Evolutionary conservation across 257 asterid genomes (phyloP).

Genomic region (Lavandula angustifolia): DNA sequence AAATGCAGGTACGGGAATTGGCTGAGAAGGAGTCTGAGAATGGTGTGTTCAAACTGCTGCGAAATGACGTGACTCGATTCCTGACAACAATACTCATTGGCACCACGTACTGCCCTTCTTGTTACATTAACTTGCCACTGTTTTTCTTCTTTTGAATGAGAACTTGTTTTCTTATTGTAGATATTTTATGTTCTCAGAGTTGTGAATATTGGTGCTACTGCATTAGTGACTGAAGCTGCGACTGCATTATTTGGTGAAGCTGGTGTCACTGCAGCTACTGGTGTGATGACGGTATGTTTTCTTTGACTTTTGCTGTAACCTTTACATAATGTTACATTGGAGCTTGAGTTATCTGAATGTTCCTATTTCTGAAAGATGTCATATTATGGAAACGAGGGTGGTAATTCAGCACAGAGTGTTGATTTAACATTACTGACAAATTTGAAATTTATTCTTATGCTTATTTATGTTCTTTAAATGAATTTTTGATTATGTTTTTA

Average conservation of each 20-base stretch:
- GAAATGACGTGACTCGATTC: conserved; percentile 94
- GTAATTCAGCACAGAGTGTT: conserved; percentile 4
- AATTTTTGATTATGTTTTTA: conserved; percentile 10
- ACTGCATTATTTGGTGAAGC: conserved; percentile 95
- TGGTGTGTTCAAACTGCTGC: conserved; percentile 90
- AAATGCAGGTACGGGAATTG: conserved; percentile 83
- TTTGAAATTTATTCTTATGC: conserved; percentile 2
- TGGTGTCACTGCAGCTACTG: conserved; percentile 97
- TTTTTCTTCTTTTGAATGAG: conserved; percentile 40
- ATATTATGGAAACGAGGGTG: conserved; percentile 11
- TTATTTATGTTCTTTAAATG: conserved; percentile 1
- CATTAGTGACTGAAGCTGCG: conserved; percentile 95
- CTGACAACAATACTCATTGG: conserved; percentile 98
- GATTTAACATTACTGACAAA: conserved; percentile 7
- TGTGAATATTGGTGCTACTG: conserved; percentile 97
- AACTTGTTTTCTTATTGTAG: conserved; percentile 49
- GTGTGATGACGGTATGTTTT: conserved; percentile 88
- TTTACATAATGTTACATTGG: background rate
- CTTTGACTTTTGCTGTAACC: conserved; percentile 18
- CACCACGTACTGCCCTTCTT: conserved; percentile 80
- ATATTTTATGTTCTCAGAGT: conserved; percentile 70
- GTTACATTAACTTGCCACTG: conserved; percentile 30
- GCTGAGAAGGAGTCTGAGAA: conserved; percentile 93
- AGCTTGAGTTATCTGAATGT: conserved; percentile 7
- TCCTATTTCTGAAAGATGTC: conserved; percentile 17